Base-by-base conservation (phyloP, 352 stramenopile genomes). In the Globisporangium solare region DNA sequence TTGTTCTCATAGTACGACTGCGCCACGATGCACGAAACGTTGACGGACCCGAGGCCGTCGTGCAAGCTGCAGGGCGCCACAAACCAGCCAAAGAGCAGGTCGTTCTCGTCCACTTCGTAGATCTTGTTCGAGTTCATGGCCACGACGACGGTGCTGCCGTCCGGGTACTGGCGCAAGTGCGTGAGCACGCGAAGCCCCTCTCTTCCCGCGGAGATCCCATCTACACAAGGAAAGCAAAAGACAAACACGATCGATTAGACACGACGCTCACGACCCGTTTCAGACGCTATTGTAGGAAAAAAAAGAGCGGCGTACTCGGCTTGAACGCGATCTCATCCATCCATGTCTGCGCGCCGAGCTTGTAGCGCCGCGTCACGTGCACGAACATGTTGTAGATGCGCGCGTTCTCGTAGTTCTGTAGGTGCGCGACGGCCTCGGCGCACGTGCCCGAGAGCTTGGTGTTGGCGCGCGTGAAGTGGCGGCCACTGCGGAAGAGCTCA, bases 31-130 rank as follows among this genome's bases (percentile, higher is more conserved):
- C 76, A 84, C n/a, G 78, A 84, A 15, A 83, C 73, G 41, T 73
- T 86, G 21, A 86, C 65, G 0, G 65, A 59, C 3, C 54, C 66
- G 12, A 65, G 41, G 0, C 68, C 66, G 17, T 73, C 65, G 41
- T 68, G 61, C n/a, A 67, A 56, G 21, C 49, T 61, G 45, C 72
- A 73, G 4, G 75, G 74, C 5, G 71, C 68, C 14, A 88, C 51
- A 39, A 86, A 77, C 75, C 75, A 88, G 17, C 73, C 76, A 43
- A 88, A 86, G 20, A 84, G 56, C 17, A 88, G 47, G n/a, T 68
- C 63, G 20, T 27, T 54, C 47, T 76, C 70, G 31, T 59, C 61
- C 0, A 46, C 51, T 10, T 75, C 61, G 31, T 66, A 63, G 8
- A 63, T 49, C 22, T 63, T 54, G 15, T 47, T 47, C 12, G 50